A percentile compares a stretch with the other conserved stretches of the same genome.
Conservation (phyloP, 768 basidiomycete genomes). For the Lactarius sp. region DNA sequence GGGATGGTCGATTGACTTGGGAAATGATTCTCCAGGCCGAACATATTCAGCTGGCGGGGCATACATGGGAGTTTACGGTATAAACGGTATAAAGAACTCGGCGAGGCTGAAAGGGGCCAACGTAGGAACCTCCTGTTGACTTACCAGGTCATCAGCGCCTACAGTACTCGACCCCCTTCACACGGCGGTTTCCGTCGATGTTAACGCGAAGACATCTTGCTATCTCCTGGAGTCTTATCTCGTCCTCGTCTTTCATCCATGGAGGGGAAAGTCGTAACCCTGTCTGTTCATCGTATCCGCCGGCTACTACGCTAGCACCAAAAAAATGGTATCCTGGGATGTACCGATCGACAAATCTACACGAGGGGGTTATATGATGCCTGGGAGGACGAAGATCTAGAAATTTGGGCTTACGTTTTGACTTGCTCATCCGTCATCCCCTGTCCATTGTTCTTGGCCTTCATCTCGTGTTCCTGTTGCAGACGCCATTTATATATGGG, state of each 20-base stretch:
- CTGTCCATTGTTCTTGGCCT: slow-evolving; percentile 70
- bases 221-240: background rate
- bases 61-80: too few species aligned
- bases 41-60: too few species aligned
- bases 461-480: slow-evolving; percentile 90
- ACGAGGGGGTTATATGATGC: background rate
- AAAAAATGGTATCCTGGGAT: slow-evolving; percentile 94
- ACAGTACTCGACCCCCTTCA: slow-evolving; percentile 35
- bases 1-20: background rate
- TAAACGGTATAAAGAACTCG: background rate
- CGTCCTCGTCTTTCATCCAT: slow-evolving; percentile 43
- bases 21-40: background rate
- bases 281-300: slow-evolving; percentile 28
- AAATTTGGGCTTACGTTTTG: slow-evolving; percentile 37
- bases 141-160: slow-evolving; percentile 35
- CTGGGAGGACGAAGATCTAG: background rate
- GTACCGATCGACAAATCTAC: slow-evolving; percentile 85
- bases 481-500: slow-evolving; percentile 85
- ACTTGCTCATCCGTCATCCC: slow-evolving; percentile 87
- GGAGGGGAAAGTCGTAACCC: slow-evolving; percentile 25
- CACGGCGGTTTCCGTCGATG: slow-evolving; percentile 50
- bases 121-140: background rate
- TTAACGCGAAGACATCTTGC: slow-evolving; percentile 39
- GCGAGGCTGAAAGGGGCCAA: background rate
- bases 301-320: slow-evolving; percentile 48